Conservation (phyloP, 192 early-diverging fungal genomes). For the Jimgerdemannia flammicorona region DNA sequence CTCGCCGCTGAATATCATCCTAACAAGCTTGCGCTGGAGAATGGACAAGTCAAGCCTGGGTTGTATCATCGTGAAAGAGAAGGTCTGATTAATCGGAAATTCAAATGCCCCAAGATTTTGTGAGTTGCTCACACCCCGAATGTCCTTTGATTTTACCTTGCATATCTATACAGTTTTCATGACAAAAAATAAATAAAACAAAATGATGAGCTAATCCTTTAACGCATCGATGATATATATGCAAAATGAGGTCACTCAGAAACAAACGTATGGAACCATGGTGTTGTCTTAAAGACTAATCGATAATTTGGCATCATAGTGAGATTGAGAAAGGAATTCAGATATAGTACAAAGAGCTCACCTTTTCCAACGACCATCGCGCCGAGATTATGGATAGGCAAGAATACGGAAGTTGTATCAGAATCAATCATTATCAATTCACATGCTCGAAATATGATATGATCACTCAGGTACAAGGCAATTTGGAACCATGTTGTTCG, state of each 20-base stretch:
- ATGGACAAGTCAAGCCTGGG: slow-evolving; percentile 3
- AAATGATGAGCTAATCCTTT: background rate
- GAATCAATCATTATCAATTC: background rate
- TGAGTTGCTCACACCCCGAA: background rate
- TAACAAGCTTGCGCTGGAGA: slow-evolving; percentile 33
- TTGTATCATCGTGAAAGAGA: no score
- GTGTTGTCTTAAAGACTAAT: slow-evolving; percentile 9
- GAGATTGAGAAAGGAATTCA: background rate
- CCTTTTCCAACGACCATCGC: background rate
- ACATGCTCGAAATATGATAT: background rate
- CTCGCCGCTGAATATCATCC: slow-evolving; percentile 38
- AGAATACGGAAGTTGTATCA: background rate
- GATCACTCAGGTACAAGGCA: background rate
- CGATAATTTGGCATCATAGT: slow-evolving; percentile 5
- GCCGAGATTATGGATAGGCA: background rate
- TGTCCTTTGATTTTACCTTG: background rate
- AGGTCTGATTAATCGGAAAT: no score
- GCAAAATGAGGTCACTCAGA: background rate
- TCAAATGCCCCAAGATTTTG: no score
- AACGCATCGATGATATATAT: background rate
- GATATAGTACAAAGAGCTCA: background rate
- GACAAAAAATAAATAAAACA: background rate
- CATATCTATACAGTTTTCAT: background rate
- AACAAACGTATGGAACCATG: background rate
- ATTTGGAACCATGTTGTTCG: background rate